These are phyloP conservation scores for Alloascoidea hylecoeti DNA, from an alignment of 805 yeast species.

Conservation along the genomic window DNA sequence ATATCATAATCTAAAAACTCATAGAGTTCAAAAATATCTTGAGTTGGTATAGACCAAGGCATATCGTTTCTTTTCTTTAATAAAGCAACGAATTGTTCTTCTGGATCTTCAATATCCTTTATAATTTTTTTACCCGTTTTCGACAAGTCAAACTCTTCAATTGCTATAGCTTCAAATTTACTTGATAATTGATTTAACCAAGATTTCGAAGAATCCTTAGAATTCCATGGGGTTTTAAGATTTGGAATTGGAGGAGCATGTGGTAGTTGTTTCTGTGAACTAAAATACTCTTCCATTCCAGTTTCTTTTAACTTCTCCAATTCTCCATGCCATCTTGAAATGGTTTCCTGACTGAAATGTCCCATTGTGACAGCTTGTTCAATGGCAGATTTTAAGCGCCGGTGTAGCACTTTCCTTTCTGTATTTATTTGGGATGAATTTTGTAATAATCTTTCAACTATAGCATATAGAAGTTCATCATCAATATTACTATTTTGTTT, in stretches of 20 bases:
- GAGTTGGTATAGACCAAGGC: not conserved
- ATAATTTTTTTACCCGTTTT: not conserved
- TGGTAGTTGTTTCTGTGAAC: too few relatives aligned
- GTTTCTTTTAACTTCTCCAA: not conserved
- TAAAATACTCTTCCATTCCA: not conserved
- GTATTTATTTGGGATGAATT: not conserved
- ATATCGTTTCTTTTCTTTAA: not conserved
- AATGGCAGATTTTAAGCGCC: not conserved
- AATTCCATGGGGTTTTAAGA: too few relatives aligned
- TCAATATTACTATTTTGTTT: not conserved
- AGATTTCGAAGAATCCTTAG: not conserved
- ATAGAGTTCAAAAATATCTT: not conserved
- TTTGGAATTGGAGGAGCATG: too few relatives aligned
- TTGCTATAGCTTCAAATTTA: too few relatives aligned
- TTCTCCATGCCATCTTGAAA: not conserved
- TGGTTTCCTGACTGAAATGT: not conserved
- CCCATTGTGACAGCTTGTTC: not conserved
- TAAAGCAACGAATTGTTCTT: not conserved
- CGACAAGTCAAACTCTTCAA: not conserved
- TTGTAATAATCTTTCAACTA: not conserved
- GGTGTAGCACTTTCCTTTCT: too few relatives aligned
- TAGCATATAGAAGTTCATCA: not conserved
- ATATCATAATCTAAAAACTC: not conserved
- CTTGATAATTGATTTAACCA: not conserved
- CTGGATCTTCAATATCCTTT: not conserved